Percentiles rank a stretch among this genome's conserved stretches.
Evolutionary conservation across 2,329 filamentous ascomycete genomes (phyloP).

Genomic region (Colletotrichum sp.): DNA sequence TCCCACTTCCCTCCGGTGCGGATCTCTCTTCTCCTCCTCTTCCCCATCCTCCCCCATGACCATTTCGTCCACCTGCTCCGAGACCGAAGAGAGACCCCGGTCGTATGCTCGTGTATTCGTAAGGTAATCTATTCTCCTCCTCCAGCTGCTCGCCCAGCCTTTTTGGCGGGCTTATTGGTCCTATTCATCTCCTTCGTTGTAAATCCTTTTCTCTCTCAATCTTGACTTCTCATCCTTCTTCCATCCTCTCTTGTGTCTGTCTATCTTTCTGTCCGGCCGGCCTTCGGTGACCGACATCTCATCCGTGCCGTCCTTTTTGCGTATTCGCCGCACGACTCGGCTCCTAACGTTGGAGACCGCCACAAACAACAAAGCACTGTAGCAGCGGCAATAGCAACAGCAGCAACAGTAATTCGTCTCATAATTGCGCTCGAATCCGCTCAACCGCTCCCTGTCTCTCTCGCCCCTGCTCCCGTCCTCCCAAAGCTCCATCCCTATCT

Average conservation of each 20-base stretch:
- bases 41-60: background rate
- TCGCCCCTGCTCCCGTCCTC: background rate
- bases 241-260: background rate
- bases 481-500: background rate
- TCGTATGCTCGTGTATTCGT: background rate
- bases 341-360: background rate
- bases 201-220: background rate
- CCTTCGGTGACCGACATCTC: background rate
- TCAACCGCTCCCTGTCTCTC: background rate
- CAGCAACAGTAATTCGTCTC: background rate
- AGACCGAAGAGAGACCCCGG: background rate
- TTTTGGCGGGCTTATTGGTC: background rate
- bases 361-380: background rate
- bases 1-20: background rate
- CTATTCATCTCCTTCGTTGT: background rate
- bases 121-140: background rate
- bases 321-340: background rate
- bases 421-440: background rate
- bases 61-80: background rate
- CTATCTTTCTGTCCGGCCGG: background rate
- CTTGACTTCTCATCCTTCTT: background rate
- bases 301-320: background rate
- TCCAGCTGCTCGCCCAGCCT: background rate
- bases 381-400: background rate
- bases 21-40: background rate